Evolutionary conservation across 768 basidiomycete genomes (phyloP).

Genomic region (Cystofilobasidium bisporidii): DNA sequence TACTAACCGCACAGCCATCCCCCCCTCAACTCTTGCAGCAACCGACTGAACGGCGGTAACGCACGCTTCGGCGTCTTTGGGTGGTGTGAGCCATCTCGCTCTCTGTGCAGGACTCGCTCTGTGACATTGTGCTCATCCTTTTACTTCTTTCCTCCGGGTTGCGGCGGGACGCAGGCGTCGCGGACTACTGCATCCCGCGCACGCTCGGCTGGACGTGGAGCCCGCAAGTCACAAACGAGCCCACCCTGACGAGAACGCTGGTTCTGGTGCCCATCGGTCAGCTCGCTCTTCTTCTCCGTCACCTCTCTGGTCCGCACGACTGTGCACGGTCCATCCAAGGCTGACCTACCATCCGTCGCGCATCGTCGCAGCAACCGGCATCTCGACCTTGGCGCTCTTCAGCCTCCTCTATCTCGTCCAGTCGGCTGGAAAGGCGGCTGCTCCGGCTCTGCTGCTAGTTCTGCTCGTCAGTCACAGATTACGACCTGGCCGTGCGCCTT

Average conservation of each 20-base stretch:
- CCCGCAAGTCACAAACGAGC: background rate
- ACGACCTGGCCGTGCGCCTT: too few species aligned
- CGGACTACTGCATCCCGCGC: background rate
- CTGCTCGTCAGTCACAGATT: background rate
- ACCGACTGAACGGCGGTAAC: background rate
- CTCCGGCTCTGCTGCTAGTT: background rate
- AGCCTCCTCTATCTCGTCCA: background rate
- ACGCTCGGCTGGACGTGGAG: background rate
- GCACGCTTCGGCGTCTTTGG: constrained; percentile 4
- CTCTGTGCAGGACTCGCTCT: background rate
- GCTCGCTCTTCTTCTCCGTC: too few species aligned
- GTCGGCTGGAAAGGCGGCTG: background rate
- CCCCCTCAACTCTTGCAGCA: background rate
- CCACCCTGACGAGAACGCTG: background rate
- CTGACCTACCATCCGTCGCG: background rate
- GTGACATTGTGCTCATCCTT: too few species aligned
- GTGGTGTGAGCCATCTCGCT: background rate
- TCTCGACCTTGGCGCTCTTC: background rate
- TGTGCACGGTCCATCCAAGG: background rate
- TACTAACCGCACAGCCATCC: too few species aligned
- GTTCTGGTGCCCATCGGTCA: background rate
- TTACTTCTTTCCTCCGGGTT: background rate
- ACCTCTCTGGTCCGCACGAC: too few species aligned
- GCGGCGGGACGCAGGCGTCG: background rate
- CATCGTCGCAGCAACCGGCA: background rate